Percentiles rank a stretch among this genome's conserved stretches.
Evolutionary conservation across 2,329 filamentous ascomycete species (phyloP).

Genomic region (Epichloe uncinata): DNA sequence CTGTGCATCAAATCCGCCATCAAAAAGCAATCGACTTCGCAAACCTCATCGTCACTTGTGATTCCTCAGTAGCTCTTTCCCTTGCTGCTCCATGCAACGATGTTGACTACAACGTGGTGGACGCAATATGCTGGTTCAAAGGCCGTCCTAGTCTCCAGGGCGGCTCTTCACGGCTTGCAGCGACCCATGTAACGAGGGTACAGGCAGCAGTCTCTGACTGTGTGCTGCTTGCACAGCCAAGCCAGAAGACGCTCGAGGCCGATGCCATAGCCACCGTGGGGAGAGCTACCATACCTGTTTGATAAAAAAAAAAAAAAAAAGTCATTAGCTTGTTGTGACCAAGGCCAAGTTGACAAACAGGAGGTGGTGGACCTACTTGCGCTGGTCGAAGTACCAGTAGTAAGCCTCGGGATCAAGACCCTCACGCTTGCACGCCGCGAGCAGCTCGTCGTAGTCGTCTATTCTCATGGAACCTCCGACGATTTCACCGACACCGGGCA

Average conservation of each 20-base stretch:
- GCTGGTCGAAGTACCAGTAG: constrained; percentile 98
- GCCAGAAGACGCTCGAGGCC: constrained; percentile 44
- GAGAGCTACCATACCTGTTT: constrained; percentile 61
- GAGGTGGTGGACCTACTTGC: constrained; percentile 41
- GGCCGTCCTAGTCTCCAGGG: neutral
- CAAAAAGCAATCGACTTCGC: no score
- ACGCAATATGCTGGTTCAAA: neutral
- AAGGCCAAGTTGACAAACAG: neutral
- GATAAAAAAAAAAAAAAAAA: neutral
- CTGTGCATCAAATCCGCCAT: no score
- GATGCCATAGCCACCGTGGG: constrained; percentile 86
- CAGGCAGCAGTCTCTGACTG: constrained; percentile 52
- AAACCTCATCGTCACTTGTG: no score
- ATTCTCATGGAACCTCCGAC: constrained; percentile 96
- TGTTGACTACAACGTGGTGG: no score
- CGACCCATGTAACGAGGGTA: constrained; percentile 71
- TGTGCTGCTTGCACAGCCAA: constrained; percentile 50
- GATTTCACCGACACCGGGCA: constrained; percentile 96
- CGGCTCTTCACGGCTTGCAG: constrained; percentile 50
- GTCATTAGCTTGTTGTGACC: neutral
- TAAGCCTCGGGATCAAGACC: constrained; percentile 75
- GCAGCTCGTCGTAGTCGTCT: constrained; percentile 77
- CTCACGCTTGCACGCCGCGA: constrained; percentile 77
- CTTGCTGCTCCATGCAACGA: no score
- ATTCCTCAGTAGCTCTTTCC: no score